These are phyloP conservation scores for Boletus rubroflammeus DNA, from an alignment of 768 basidiomycete genomes.

Conservation along the genomic window DNA sequence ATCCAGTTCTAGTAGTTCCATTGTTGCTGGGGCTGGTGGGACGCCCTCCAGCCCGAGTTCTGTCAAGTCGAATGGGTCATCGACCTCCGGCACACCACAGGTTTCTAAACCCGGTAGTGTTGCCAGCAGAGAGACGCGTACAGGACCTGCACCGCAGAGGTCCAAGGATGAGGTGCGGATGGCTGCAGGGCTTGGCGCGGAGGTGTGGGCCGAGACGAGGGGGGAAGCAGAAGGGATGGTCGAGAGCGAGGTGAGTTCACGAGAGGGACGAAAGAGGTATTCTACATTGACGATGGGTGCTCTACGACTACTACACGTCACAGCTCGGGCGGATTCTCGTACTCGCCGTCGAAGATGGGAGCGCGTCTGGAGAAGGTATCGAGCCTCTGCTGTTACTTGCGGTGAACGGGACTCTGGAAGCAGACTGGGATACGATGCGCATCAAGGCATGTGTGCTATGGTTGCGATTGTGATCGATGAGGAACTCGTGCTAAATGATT, in stretches of 20 bases:
- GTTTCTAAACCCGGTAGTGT: conserved; percentile 13
- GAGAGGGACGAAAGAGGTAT: background rate
- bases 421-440: conserved; percentile 67
- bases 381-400: conserved; percentile 68
- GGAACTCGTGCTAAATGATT: background rate
- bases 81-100: conserved; percentile 5
- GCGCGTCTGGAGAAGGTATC: conserved; percentile 3
- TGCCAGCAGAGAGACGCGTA: conserved; percentile 2
- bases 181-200: conserved; percentile 65
- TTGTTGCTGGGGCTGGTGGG: background rate
- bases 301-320: conserved; percentile 1
- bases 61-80: conserved; percentile 8
- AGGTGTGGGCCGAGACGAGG: conserved; percentile 75
- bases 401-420: conserved; percentile 54
- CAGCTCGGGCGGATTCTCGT: conserved; percentile 73
- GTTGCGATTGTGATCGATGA: background rate
- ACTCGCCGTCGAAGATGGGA: conserved; percentile 51
- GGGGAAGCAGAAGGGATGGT: conserved; percentile 57
- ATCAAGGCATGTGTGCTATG: conserved; percentile 46
- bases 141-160: conserved; percentile 23
- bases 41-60: conserved; percentile 13
- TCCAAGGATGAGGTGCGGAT: conserved; percentile 74
- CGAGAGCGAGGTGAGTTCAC: conserved; percentile 63
- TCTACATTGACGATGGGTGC: background rate
- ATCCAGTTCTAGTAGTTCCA: conserved; percentile 4